Evolutionary conservation across 169 alveolate species (phyloP).

Genomic region (Perkinsus olseni): DNA sequence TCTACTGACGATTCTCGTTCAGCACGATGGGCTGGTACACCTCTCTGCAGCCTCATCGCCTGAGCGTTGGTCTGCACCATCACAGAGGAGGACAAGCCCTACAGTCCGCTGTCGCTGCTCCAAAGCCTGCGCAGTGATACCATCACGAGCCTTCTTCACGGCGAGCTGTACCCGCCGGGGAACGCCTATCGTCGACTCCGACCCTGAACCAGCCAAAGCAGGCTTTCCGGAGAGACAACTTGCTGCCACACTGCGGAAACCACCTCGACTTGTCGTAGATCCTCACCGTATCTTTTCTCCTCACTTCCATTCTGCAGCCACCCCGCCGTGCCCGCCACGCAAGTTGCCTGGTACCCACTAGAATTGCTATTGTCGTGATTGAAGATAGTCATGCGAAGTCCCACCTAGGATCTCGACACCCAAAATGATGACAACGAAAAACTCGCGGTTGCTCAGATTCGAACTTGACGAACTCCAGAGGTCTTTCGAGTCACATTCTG

Average conservation of each 20-base stretch:
- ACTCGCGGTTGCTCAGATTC: no score
- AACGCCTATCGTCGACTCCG: not conserved
- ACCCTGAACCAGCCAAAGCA: not conserved
- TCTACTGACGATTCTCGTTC: not conserved
- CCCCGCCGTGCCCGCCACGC: not conserved
- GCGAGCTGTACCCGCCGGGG: not conserved
- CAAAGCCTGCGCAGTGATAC: not conserved
- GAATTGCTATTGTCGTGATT: not conserved
- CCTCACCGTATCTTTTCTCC: not conserved
- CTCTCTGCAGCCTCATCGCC: not conserved
- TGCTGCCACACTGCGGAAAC: no score
- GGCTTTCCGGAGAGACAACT: no score
- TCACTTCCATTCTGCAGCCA: not conserved
- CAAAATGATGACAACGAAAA: no score
- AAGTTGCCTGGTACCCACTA: not conserved
- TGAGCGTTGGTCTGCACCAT: not conserved
- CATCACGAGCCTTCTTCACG: not conserved
- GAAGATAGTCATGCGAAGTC: not conserved
- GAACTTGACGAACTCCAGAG: no score
- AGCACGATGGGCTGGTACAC: not conserved
- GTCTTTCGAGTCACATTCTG: no score
- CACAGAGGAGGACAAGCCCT: not conserved
- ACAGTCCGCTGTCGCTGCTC: not conserved
- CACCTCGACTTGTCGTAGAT: no score
- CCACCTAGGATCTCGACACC: no score